Evolutionary conservation across 2,329 filamentous ascomycete genomes (phyloP).

Genomic region (Claviceps purpurea): DNA sequence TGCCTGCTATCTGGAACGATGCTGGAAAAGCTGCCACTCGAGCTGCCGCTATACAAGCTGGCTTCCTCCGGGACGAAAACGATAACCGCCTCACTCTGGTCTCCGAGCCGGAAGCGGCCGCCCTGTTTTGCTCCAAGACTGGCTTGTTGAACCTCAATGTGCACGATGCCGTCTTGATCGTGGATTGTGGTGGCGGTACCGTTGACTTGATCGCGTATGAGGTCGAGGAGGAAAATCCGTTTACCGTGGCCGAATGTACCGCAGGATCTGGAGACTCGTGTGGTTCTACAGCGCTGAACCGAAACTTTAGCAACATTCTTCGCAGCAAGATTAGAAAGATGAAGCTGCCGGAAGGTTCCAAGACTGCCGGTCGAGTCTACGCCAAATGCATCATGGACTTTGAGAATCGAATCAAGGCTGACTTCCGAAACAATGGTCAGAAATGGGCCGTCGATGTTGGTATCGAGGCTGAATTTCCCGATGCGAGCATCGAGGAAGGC

Average conservation of each 20-base stretch:
- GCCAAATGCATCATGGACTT: constrained; percentile 99
- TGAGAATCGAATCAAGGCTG: constrained; percentile 98
- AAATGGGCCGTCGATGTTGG: constrained; percentile 99
- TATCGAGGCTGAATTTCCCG: constrained; percentile 95
- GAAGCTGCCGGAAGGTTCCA: constrained; percentile 94
- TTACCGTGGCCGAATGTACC: constrained; percentile 93
- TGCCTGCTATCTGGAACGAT: constrained; percentile 99
- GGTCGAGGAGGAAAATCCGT: constrained; percentile 93
- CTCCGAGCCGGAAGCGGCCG: constrained; percentile 91
- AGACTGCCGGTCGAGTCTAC: constrained; percentile 95
- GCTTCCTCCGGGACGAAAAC: constrained; percentile 92
- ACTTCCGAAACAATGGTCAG: constrained; percentile 97
- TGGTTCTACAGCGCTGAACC: constrained; percentile 93
- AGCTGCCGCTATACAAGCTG: constrained; percentile 90
- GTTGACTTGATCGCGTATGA: constrained; percentile 99
- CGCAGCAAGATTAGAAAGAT: constrained; percentile 98
- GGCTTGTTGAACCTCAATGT: constrained; percentile 92
- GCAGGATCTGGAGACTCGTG: constrained; percentile 95
- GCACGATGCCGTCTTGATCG: constrained; percentile 96
- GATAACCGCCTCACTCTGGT: constrained; percentile 91
- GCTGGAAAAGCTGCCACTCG: constrained; percentile 94
- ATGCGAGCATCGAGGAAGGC: constrained; percentile 94
- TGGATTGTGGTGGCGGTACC: constrained; percentile 95
- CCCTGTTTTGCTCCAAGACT: constrained; percentile 95
- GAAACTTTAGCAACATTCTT: constrained; percentile 96